Base-by-base conservation (phyloP, 495 filamentous ascomycete species). In the Cladorrhinum samala region DNA sequence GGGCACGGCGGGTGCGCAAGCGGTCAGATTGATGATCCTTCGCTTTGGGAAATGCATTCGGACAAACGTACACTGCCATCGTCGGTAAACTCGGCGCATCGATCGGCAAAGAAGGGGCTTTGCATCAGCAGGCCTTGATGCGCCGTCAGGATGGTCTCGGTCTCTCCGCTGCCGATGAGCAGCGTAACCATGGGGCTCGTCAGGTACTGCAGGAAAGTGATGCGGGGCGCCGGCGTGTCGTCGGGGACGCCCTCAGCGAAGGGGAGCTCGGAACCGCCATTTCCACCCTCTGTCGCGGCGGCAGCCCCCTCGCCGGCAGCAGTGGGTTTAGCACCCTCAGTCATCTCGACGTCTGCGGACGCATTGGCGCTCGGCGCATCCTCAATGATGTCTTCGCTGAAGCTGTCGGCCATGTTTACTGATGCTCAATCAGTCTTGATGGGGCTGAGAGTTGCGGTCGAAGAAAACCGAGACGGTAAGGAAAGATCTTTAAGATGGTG, bases 121-220 rank as follows among this genome's bases (percentile, higher is more conserved):
- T 82, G 77, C 3, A 75, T 62, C 33, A 97, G 78, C 44, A 96
- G 75, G 13, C 70, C 83, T 66, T 95, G 87, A 63, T 96, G 92
- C 5, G 89, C 91, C 8, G 76, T 83, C 20, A 96, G 77, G 14
- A 80, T 68, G 8, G 83, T 82, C 57, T 82, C 73, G 2, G 72
- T 63, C 8, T 80, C 79, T 33, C 81, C 81, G 36, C 64, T 61
- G 23, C 92, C 91, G 21, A 95, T 76, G n/a, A 83, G 57, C 16
- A 96, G 71, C 18, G 85, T 84, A 33, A 97, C 80, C 19, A 95
- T 82, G 0, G 92, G 91, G 27, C 85, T 90, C 48, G 79, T 83
- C 18, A 96, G 77, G 65, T 84, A 86, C 65, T 78, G 83, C 43
- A 71, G 63, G 50, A 73, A 79, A 21, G 63, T 69, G 45, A 60